These are phyloP conservation scores for Spatholobus suberectus DNA, from an alignment of 306 rosid genomes.

Conservation along the genomic window DNA sequence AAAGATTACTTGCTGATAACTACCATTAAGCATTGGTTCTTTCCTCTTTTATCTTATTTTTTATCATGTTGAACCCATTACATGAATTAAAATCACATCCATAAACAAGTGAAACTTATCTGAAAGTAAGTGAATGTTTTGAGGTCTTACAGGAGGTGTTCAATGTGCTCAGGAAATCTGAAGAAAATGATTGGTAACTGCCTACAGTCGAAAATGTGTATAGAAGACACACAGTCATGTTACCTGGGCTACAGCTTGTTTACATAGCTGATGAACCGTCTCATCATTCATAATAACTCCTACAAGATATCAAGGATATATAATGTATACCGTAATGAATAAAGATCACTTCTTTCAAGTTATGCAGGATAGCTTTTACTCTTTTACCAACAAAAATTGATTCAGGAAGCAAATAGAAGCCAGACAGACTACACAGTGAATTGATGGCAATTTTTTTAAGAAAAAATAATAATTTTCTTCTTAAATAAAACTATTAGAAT, in stretches of 20 bases:
- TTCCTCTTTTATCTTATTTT: not conserved
- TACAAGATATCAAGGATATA: conserved; percentile 51
- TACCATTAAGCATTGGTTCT: conserved; percentile 1
- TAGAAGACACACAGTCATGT: conserved; percentile 37
- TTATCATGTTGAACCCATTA: not conserved
- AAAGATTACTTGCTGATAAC: not conserved
- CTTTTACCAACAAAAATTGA: conserved; percentile 18
- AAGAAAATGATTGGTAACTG: not conserved
- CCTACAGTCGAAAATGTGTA: conserved; percentile 17
- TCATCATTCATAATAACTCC: conserved; percentile 98
- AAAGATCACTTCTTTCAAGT: conserved; percentile 22
- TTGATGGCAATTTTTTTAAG: not conserved
- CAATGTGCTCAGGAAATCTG: not conserved
- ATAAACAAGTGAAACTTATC: not conserved
- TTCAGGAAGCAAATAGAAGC: conserved; percentile 6
- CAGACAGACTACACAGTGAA: conserved; percentile 13
- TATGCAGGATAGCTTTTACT: conserved; percentile 14
- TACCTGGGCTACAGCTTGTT: conserved; percentile 98
- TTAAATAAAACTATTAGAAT: not conserved
- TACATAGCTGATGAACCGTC: conserved; percentile 91
- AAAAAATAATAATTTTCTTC: not conserved
- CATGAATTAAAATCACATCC: conserved; percentile 10
- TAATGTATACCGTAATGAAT: conserved; percentile 13
- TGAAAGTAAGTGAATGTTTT: conserved; percentile 11
- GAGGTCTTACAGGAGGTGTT: conserved; percentile 3